A percentile compares a stretch with the other conserved stretches of the same genome.
phyloP scores from a whole-genome alignment of 306 rosid genomes.

The Cotoneaster glaucophyllus region DNA sequence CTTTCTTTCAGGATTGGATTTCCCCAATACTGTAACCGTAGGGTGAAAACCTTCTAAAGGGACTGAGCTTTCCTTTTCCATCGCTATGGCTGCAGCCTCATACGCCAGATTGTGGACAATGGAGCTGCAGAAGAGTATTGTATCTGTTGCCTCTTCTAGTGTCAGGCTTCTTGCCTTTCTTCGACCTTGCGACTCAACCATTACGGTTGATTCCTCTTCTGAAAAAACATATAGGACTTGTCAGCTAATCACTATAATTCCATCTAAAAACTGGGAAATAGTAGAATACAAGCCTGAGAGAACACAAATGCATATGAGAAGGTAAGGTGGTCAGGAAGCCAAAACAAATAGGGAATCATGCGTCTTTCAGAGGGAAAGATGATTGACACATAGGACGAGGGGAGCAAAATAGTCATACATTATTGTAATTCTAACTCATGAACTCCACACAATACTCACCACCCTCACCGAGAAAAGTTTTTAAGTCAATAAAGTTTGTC shows the following conservation, averaged over 20 bases:
- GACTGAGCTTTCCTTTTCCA: conserved; percentile 58
- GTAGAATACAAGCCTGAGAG: background rate
- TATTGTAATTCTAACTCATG: background rate
- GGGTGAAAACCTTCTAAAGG: conserved; percentile 69
- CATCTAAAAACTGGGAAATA: conserved; percentile 12
- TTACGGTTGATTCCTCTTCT: conserved; percentile 69
- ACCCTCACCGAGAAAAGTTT: background rate
- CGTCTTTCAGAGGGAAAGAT: background rate
- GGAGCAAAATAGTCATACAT: background rate
- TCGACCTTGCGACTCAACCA: conserved; percentile 60
- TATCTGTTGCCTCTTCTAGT: conserved; percentile 91
- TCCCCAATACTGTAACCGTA: conserved; percentile 61
- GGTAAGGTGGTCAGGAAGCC: background rate
- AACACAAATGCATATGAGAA: background rate
- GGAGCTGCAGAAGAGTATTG: conserved; percentile 92
- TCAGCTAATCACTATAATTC: conserved; percentile 21
- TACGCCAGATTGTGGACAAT: conserved; percentile 84
- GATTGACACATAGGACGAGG: background rate
- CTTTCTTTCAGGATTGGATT: conserved; percentile 47
- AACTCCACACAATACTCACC: background rate
- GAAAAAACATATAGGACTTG: conserved; percentile 12
- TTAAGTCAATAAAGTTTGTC: background rate
- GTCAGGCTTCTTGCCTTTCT: conserved; percentile 70
- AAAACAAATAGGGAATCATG: background rate
- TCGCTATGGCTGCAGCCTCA: conserved; percentile 73